Evolutionary conservation across 225 moss, liverwort and hornwort species (phyloP).

Genomic region (Bryoerythrophyllum caledonicum): DNA sequence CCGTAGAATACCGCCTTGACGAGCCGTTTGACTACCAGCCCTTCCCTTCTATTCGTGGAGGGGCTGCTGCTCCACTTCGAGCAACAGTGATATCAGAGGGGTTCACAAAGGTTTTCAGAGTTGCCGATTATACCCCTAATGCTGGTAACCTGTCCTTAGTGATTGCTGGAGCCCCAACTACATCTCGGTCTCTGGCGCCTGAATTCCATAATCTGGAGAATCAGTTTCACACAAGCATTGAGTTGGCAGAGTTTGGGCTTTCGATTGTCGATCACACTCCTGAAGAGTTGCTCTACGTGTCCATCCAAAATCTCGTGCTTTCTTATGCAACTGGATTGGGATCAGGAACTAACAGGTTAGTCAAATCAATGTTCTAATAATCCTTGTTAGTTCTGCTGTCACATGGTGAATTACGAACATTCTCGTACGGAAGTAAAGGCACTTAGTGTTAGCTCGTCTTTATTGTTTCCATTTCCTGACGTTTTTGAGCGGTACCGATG

Average conservation of each 20-base stretch:
- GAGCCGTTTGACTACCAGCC: constrained; percentile 79
- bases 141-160: constrained; percentile 55
- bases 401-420: background rate
- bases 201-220: constrained; percentile 61
- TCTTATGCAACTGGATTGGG: constrained; percentile 93
- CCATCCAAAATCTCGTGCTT: constrained; percentile 79
- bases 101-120: constrained; percentile 67
- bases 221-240: constrained; percentile 85
- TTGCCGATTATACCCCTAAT: constrained; percentile 75
- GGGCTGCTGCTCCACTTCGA: constrained; percentile 57
- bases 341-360: constrained; percentile 83
- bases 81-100: constrained; percentile 76
- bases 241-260: constrained; percentile 87
- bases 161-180: constrained; percentile 35
- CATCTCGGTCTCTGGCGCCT: constrained; percentile 37
- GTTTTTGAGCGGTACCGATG: constrained; percentile 18
- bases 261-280: constrained; percentile 96
- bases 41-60: constrained; percentile 58
- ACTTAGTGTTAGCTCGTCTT: constrained; percentile 8
- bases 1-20: constrained; percentile 69
- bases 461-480: constrained; percentile 11
- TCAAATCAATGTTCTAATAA: background rate
- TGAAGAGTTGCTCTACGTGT: constrained; percentile 93
- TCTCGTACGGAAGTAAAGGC: constrained; percentile 2
- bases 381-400: background rate